Base-by-base conservation (phyloP, 2,329 filamentous ascomycete species). In the Aspergillus novoparasiticus region DNA sequence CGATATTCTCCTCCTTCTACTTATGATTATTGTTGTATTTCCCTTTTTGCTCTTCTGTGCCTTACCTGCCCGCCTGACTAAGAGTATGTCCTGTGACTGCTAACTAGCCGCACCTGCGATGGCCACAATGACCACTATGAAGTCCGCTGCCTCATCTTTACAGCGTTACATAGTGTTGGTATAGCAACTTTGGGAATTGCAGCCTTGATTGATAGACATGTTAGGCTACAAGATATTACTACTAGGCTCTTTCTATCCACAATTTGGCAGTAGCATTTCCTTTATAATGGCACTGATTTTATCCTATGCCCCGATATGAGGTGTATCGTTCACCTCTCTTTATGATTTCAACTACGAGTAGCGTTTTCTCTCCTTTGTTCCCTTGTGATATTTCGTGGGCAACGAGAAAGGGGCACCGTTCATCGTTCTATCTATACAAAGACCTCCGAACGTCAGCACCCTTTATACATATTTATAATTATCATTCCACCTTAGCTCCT, bases 61-160 rank as follows among this genome's bases (percentile, higher is more conserved):
- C 14, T 28, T 60, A 51, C 56, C 48, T 62, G 43, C 60, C 64
- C 70, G 62, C 68, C 69, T 73, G 71, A 73, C 69, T 69, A 58
- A 26, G 19, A 57, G 64, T 69, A 65, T 59, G 64, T 68, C 65
- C 66, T 65, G 69, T 72, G 70, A 72, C 68, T 59, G 48, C 39
- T 36, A 41, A 65, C 59, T 60, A 66, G 56, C 63, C 65, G 65
- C 64, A 62, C 46, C 26, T 50, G 28, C 14, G 14, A 50, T 50
- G 14, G 3, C 46, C 16, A 28, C 26, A 50, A 30, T 30, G 46
- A 9, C 46, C 46, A n/a, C 19, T n/a, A 11, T 19, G 28, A 54
- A 16, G n/a, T 34, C 12, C 30, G n/a, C 19, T 28, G 28, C 51
- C 51, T 19, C 51, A 32, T 36, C n/a, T 36, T 54, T 26, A 8